Conservation (phyloP, 129 eudicot species). For the Flaveria linearis region DNA sequence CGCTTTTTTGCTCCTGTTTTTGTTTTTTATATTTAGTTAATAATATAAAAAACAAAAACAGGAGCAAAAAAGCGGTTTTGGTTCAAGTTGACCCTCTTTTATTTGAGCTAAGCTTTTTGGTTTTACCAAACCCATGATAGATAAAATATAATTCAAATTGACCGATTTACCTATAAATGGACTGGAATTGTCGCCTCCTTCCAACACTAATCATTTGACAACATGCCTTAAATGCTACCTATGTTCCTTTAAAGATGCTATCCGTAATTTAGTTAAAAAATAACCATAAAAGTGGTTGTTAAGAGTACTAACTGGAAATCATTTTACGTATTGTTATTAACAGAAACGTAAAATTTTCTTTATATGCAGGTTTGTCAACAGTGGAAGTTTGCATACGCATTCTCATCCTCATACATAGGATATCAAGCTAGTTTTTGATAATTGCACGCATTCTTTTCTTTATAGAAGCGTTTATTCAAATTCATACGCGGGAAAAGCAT, state of each 20-base stretch:
- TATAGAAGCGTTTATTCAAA: constrained; percentile 28
- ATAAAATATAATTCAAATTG: not conserved
- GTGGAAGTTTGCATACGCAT: constrained; percentile 13
- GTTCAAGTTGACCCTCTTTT: not conserved
- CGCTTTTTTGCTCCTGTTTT: not conserved
- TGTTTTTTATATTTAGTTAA: not conserved
- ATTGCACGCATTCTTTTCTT: not conserved
- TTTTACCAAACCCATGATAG: not conserved
- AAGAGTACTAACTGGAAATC: constrained; percentile 4
- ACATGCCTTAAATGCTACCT: not conserved
- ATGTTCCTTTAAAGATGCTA: not conserved
- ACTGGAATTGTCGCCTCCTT: not conserved
- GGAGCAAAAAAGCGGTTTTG: too few relatives aligned
- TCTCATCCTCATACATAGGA: constrained; percentile 23
- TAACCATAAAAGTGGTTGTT: constrained; percentile 1
- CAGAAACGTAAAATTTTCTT: not conserved
- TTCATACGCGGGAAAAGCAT: constrained; percentile 23
- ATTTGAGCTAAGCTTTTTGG: not conserved
- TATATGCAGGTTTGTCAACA: constrained; percentile 29
- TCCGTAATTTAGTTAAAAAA: not conserved
- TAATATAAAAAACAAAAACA: too few relatives aligned
- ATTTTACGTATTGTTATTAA: not conserved
- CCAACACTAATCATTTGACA: not conserved
- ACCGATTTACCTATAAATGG: not conserved
- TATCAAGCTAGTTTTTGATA: constrained; percentile 27